Base-by-base conservation (phyloP, 805 yeast genomes). In the Ogataea paraovalis region DNA sequence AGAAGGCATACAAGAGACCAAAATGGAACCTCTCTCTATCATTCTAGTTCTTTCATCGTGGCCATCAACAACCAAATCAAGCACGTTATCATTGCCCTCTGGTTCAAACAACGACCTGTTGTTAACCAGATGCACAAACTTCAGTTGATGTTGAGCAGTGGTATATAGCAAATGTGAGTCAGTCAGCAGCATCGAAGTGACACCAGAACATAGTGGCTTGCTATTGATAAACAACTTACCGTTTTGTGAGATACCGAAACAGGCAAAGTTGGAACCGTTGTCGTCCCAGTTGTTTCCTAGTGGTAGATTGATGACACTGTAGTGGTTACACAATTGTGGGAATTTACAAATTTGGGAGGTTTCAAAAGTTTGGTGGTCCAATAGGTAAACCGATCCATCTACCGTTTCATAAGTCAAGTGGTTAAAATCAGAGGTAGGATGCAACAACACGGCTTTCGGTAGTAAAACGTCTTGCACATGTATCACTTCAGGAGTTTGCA, bases 21-120 rank as follows among this genome's bases (percentile, higher is more conserved):
- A 67, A n/a, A 86, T 57, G 0, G 97, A 89, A 1, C 99, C 98
- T 54, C 97, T 76, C 67, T 94, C 99, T 45, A 94, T 83, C 49
- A 84, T 80, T 58, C 99, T 80, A 14, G 85, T 76, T 67, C 97
- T 80, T 69, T 92, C 99, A 65, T 89, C 97, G 28, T 65, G 58
- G 33, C 47, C 50, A 12, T 49, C 50, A 5, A 48, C 44, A 13
- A 42, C 40, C 7, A 46, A 23, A n/a, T 48, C 55, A 13, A 48
- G 36, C 0, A 49, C 14, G 23, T 55, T 48, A n/a, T 48, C 54
- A 16, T 40, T 36, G 14, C 56, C 52, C 9, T 43, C 44, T 4
- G 51, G 52, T 18, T 52, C 54, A 45, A 57, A 55, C 14, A 62
- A 45, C 6, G 57, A 48, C 7, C 54, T 56, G 21, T 57, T 58